Percentiles rank a stretch among this genome's conserved stretches.
These are phyloP conservation scores for Fusarium guadeloupense DNA, from an alignment of 2,329 filamentous ascomycete species.

Conservation along the genomic window DNA sequence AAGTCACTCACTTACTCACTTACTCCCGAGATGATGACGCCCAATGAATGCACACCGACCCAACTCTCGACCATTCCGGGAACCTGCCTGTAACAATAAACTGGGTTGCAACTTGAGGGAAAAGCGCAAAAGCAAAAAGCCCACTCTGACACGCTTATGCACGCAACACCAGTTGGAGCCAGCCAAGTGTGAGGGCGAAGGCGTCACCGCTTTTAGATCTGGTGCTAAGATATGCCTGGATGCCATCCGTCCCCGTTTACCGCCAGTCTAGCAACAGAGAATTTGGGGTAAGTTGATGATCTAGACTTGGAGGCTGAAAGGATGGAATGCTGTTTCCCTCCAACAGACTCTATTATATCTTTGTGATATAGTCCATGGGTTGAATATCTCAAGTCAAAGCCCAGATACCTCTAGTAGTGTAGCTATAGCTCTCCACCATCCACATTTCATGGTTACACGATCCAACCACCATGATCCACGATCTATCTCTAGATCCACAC, in stretches of 20 bases:
- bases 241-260: conserved; percentile 5
- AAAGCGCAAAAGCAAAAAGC: no score
- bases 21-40: background rate
- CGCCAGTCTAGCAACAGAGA: conserved; percentile 1
- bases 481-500: conserved; percentile 34
- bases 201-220: conserved; percentile 38
- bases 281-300: background rate
- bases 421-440: background rate
- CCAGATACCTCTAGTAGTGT: background rate
- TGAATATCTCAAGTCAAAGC: conserved; percentile 1
- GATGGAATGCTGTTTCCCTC: no score
- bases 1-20: background rate
- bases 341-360: background rate
- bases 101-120: conserved; percentile 8
- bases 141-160: conserved; percentile 41
- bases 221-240: conserved; percentile 2
- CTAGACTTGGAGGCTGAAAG: background rate
- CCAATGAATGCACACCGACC: conserved; percentile 29
- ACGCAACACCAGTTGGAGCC: conserved; percentile 42
- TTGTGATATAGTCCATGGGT: background rate
- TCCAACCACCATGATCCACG: conserved; percentile 34
- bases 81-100: background rate
- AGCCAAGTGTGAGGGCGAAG: conserved; percentile 31
- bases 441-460: conserved; percentile 24
- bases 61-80: conserved; percentile 1